These are phyloP conservation scores for Carnegiea gigantea DNA, from an alignment of 179 eudicot genomes.

Conservation along the genomic window DNA sequence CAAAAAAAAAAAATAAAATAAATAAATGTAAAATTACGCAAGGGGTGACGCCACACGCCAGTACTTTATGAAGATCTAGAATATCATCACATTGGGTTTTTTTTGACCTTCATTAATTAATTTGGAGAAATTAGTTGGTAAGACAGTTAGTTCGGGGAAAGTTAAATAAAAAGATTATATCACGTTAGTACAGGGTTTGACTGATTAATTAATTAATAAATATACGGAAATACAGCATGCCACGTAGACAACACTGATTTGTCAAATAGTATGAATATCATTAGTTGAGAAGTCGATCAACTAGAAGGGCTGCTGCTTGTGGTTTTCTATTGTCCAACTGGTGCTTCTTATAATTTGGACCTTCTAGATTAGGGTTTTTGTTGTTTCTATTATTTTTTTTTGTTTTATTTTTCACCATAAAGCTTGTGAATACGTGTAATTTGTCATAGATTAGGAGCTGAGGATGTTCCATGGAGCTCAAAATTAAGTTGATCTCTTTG, in stretches of 20 bases:
- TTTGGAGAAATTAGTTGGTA: not conserved
- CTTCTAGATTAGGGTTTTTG: not conserved
- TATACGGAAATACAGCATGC: too few species aligned
- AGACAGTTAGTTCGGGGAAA: not conserved
- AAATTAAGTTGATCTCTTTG: not conserved
- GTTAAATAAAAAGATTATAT: not conserved
- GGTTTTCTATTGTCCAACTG: not conserved
- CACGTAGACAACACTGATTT: not conserved
- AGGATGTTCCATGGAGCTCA: not conserved
- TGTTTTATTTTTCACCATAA: not conserved
- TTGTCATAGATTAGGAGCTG: not conserved
- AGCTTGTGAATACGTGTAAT: not conserved
- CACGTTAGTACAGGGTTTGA: not conserved
- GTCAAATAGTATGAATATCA: not conserved
- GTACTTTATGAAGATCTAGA: not conserved
- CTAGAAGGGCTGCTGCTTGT: slow-evolving; percentile 7
- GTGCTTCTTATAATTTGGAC: not conserved
- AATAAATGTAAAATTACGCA: not conserved
- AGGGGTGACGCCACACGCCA: not conserved
- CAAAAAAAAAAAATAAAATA: not conserved
- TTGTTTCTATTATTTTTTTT: not conserved
- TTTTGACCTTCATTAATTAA: not conserved
- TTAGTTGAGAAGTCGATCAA: not conserved
- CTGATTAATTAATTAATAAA: not conserved
- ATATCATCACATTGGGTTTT: not conserved